These are phyloP conservation scores for Pythium coloratum DNA, from an alignment of 352 stramenopile genomes.

Conservation along the genomic window DNA sequence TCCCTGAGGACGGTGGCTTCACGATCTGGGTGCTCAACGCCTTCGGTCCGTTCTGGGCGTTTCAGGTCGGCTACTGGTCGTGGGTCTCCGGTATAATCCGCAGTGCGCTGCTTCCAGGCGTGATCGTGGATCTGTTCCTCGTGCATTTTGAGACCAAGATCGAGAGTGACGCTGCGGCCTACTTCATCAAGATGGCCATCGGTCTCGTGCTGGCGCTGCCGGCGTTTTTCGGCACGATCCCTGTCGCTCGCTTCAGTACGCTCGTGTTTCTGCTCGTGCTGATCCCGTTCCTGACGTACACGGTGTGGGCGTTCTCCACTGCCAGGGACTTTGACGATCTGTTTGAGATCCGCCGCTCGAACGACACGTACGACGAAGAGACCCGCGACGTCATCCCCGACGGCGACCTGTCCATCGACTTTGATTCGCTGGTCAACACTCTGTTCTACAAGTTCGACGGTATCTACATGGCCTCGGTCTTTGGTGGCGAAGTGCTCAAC, in stretches of 20 bases:
- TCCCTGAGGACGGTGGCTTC: slow-evolving; percentile 75
- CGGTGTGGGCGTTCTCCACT: too few species aligned
- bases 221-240: too few species aligned
- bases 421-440: too few species aligned
- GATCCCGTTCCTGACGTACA: slow-evolving; percentile 82
- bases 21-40: slow-evolving; percentile 66
- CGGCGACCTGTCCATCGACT: too few species aligned
- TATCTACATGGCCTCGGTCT: slow-evolving; percentile 48
- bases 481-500: slow-evolving; percentile 45
- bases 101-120: slow-evolving; percentile 48
- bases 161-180: slow-evolving; percentile 9
- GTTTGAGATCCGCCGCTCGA: slow-evolving; percentile 80
- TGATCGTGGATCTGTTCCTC: not conserved
- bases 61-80: slow-evolving; percentile 82
- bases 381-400: slow-evolving; percentile 65
- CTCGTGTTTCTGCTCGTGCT: too few species aligned
- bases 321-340: too few species aligned
- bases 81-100: slow-evolving; percentile 58
- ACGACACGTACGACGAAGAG: slow-evolving; percentile 26
- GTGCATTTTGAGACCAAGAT: slow-evolving; percentile 7
- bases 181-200: too few species aligned
- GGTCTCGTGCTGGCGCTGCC: too few species aligned
- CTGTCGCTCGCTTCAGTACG: too few species aligned
- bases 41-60: slow-evolving; percentile 77
- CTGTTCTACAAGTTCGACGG: too few species aligned